Evolutionary conservation across 2,329 filamentous ascomycete genomes (phyloP), one percentile per base, ranked within the genome.

Genomic region (Aspergillus thermomutatus): DNA sequence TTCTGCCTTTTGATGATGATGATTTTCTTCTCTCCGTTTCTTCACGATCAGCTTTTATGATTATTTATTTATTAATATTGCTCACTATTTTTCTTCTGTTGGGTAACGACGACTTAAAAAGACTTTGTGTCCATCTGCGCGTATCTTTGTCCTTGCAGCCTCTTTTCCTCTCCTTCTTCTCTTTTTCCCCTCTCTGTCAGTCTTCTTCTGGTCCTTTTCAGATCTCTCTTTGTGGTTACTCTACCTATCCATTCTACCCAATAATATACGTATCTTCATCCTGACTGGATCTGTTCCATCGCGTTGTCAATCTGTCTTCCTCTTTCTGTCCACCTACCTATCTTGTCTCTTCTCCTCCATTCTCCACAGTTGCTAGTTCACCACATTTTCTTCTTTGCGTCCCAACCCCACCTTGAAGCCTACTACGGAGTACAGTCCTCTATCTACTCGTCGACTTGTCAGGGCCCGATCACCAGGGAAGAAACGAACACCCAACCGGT

Each of bases 51-150:
- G 41, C n/a, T 27, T 14, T 26, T 34, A 25, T 53, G 19, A 19
- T 49, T 52, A n/a, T 37, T 28, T 53, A 23, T 49, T 51, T 53
- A 21, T 47, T 10, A 48, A 34, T 45, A 53, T 37, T 28, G 26
- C 40, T 26, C 26, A 25, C 10, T 34, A 40, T 25, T 49, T 37
- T 27, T n/a, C 37, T 37, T 50, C 52, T 26, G 53, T 59, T 55
- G 59, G 57, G 56, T 54, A 50, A 58, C 47, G 27, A 45, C 41
- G 53, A 53, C 45, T 62, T 55, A 53, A 57, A 61, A 48, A 46
- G n/a, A 46, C 43, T 46, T 23, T 27, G 55, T 45, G 55, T 46
- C 50, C 54, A 43, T 57, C 53, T 61, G 56, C 57, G 57, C 54
- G 54, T 56, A 56, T 50, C 55, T 51, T 56, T 54, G 46, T 27